Conservation (phyloP, 768 basidiomycete species). For the Tylopilus vinaceipallidus region DNA sequence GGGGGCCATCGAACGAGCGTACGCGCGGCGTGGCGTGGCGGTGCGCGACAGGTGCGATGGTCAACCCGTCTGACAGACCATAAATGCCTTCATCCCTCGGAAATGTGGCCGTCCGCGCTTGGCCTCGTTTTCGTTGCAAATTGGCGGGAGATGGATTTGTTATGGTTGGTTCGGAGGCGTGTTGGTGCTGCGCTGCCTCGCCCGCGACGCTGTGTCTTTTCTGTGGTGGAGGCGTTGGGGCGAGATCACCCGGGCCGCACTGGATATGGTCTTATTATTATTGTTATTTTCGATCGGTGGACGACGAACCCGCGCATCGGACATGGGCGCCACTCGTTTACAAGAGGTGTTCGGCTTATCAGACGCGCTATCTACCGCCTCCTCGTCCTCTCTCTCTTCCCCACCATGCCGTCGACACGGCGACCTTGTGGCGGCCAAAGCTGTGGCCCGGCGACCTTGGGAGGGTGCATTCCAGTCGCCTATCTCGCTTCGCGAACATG, state of each 20-base stretch:
- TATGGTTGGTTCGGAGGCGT: neutral
- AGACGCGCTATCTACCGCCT: neutral
- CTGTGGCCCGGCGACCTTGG: too few relatives aligned
- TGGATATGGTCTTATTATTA: neutral
- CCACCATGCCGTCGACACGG: too few relatives aligned
- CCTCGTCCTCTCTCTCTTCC: neutral
- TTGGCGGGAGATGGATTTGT: neutral
- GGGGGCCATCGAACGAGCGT: neutral
- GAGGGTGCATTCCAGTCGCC: too few relatives aligned
- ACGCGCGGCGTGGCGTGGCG: neutral
- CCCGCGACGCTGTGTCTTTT: neutral
- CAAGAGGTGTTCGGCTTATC: constrained; percentile 13
- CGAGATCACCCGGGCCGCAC: neutral
- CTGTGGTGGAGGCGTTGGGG: too few relatives aligned
- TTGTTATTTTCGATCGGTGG: neutral
- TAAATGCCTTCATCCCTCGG: constrained; percentile 20
- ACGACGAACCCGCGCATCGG: constrained; percentile 1
- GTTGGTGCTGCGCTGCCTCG: neutral
- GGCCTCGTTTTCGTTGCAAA: neutral
- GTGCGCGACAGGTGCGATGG: constrained; percentile 3
- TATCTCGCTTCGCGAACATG: too few relatives aligned
- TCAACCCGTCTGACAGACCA: constrained; percentile 1
- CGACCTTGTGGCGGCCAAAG: constrained; percentile 10
- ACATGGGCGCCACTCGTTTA: constrained; percentile 12
- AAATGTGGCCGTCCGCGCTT: constrained; percentile 6